Conservation (phyloP, 2,329 filamentous ascomycete species). For the Penicillium thymicola region DNA sequence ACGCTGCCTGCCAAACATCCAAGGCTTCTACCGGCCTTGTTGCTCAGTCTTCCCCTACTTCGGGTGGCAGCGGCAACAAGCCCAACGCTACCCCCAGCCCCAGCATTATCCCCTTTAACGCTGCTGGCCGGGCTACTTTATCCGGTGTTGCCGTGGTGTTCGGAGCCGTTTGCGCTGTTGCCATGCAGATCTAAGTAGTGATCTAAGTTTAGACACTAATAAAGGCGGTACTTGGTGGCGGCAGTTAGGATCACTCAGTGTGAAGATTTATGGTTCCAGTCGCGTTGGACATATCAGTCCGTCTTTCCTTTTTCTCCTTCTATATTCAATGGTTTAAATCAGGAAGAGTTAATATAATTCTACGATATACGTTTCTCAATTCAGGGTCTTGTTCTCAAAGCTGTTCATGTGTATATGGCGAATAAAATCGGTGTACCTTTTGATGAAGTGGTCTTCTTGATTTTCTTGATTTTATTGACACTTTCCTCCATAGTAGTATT, state of each 20-base stretch:
- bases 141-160: conserved; percentile 23
- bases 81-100: conserved; percentile 3
- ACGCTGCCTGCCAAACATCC: neutral
- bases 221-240: neutral
- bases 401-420: neutral
- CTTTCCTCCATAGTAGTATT: too few relatives aligned
- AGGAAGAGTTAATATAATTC: conserved; percentile 2
- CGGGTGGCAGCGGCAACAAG: neutral
- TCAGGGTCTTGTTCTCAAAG: neutral
- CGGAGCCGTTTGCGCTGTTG: conserved; percentile 20
- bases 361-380: conserved; percentile 5
- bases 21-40: neutral
- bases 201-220: neutral
- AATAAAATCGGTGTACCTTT: neutral
- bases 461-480: too few relatives aligned
- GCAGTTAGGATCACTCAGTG: neutral
- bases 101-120: conserved; percentile 20
- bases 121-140: conserved; percentile 24
- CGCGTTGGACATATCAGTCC: conserved; percentile 6
- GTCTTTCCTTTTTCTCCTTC: neutral
- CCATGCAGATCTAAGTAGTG: conserved; percentile 24
- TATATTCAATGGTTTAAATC: conserved; percentile 1
- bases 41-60: conserved; percentile 9
- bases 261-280: conserved; percentile 1
- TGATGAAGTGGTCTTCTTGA: too few relatives aligned